Evolutionary conservation across 257 asterid species (phyloP), one percentile per base, ranked within the genome.

Genomic region (Fraxinus cuspidata): DNA sequence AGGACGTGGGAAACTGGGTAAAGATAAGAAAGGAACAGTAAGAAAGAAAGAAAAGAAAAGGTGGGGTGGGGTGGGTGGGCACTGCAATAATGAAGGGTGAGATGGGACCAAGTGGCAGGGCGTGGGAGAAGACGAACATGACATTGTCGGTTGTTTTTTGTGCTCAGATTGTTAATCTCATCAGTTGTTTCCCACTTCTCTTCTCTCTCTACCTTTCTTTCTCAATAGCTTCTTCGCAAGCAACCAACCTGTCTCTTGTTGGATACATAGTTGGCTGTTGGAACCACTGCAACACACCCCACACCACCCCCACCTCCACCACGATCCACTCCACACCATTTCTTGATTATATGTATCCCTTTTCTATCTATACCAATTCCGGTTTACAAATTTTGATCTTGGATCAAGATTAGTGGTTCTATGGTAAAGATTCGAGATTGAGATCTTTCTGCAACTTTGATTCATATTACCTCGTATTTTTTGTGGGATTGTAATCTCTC

Each of bases 121-220:
- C 97, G 97, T 94, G 99, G 97, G 96, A 89, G 92, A 91, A 94
- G 97, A 84, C 87, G 98, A 95, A 93, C 98, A 93, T 95, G 99
- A 95, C 97, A 64, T 87, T 92, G 97, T 94, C 97, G 92, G 95
- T 87, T 88, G 92, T 89, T 88, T 92, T 81, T 87, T 83, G 78
- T 80, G 85, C 74, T 85, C 87, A 84, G 81, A 73, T 80, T 85
- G 60, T 83, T 83, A 83, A 84, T 84, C 86, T 86, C 35, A 84
- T 75, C 84, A 42, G 79, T 83, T 81, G 84, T 86, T 84, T 81
- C 77, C 81, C 84, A 77, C 84, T 86, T 47, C 56, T 47, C 56
- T 47, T 81, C 65, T 72, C 72, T 74, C 56, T 79, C 74, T 72
- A 68, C 49, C 81, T 71, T 73, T 32, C 79, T 49, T 40, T 38